Evolutionary conservation across 106 monocot genomes (phyloP), one percentile per base, ranked within the genome.

Genomic region (Triglochin maritima): DNA sequence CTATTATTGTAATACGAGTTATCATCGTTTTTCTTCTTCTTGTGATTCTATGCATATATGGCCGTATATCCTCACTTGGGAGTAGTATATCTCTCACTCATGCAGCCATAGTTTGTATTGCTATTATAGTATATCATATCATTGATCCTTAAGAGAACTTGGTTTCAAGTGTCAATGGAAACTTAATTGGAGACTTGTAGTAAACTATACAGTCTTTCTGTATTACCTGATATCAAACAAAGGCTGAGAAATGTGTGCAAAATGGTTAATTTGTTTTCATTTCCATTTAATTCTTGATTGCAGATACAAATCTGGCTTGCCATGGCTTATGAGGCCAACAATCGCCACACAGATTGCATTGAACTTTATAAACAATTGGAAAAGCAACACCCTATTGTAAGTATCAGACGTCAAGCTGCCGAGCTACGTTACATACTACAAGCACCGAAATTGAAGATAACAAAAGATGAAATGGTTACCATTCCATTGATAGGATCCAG

Each of bases 231-330:
- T 29, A 29, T 29, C 1, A 29, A 29, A 29, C 29, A 29, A 29
- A 29, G 1, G 29, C 29, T 29, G 29, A 29, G 29, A 29, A 29
- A 29, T 29, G 29, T 29, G 29, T 29, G 29, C 29, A 29, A 29
- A 29, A 29, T 61, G 44, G 6, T 61, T 9, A 44, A 62, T 45
- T 62, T 62, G 4, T 44, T 6, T 6, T 15, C 13, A 48, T 47
- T 6, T 64, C 48, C 44, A 47, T 50, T 29, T 7, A 47, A 6
- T 66, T 46, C 50, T 42, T 63, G 44, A 50, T 66, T 82, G 59
- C 77, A 94, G 96, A 86, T 96, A 69, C 96, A 96, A 73, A 96
- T 96, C 63, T 96, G 96, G 96, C 87, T 96, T 58, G 96, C 96
- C 2, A 96, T 96, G 96, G 96, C 96, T 29, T 96, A 91, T 65